Percentiles rank a stretch among this genome's conserved stretches.
Conservation (phyloP, 2,329 filamentous ascomycete species). For the Ophiocordyceps robertsii region DNA sequence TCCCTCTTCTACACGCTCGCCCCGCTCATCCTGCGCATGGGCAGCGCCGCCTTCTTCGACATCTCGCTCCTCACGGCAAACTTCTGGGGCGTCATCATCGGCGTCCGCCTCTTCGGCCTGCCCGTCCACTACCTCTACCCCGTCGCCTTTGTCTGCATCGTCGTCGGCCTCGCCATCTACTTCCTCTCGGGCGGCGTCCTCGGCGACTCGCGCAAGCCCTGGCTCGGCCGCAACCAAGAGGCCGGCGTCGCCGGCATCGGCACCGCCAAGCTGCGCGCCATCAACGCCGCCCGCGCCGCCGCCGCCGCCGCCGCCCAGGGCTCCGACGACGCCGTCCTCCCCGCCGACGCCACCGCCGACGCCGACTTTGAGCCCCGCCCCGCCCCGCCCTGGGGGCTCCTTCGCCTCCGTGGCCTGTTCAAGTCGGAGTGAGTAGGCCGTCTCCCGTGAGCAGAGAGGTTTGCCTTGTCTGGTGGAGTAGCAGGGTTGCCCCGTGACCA, state of each 20-base stretch:
- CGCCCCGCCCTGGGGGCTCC: too few relatives aligned
- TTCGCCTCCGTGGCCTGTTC: too few relatives aligned
- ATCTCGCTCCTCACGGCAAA: constrained; percentile 87
- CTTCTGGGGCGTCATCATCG: constrained; percentile 95
- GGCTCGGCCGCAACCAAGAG: constrained; percentile 82
- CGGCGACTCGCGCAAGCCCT: constrained; percentile 87
- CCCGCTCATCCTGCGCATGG: constrained; percentile 79
- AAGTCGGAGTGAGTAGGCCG: too few relatives aligned
- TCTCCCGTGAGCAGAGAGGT: too few relatives aligned
- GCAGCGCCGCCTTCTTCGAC: constrained; percentile 89
- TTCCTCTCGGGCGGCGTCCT: constrained; percentile 72
- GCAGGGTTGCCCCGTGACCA: too few relatives aligned
- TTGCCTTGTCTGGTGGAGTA: too few relatives aligned
- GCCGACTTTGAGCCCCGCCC: constrained; percentile 12
- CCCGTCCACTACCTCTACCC: constrained; percentile 84
- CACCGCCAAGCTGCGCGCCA: constrained; percentile 68
- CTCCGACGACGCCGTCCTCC: neutral
- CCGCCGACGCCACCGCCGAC: constrained; percentile 1
- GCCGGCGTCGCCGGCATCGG: constrained; percentile 66
- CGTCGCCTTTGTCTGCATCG: constrained; percentile 86
- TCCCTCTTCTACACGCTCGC: constrained; percentile 78
- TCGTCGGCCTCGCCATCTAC: constrained; percentile 74
- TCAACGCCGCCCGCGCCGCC: constrained; percentile 36
- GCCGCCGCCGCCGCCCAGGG: neutral
- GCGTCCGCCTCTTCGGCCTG: constrained; percentile 71